Evolutionary conservation across 2,329 filamentous ascomycete species (phyloP), one percentile per base, ranked within the genome.

Genomic region (Dothiorella sarmentorum): DNA sequence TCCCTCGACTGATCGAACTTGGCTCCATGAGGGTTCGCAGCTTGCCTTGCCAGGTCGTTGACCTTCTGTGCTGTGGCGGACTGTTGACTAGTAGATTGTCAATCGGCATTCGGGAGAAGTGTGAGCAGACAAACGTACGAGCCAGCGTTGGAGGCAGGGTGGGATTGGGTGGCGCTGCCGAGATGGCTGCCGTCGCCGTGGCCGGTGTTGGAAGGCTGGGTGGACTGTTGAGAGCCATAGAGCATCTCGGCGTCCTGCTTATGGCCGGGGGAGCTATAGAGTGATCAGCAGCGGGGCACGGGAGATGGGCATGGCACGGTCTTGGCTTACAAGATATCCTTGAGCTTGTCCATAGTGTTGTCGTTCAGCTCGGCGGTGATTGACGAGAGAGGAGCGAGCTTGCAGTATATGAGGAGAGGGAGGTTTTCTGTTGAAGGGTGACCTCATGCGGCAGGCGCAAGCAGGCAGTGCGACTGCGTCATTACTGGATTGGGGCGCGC

Each of bases 341-440:
- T 78, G 58, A 78, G 64, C 68, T 76, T 76, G 59, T 78, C 71
- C 76, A 78, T 78, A 59, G 38, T 62, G 63, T n/a, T n/a, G n/a
- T n/a, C n/a, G n/a, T n/a, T n/a, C n/a, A n/a, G n/a, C n/a, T n/a
- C n/a, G 33, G 33, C 13, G 11, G 38, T 18, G 33, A 20, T 15
- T 31, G 35, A 40, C 13, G 33, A 10, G 13, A 22, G 52, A 26
- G n/a, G 37, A 20, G 33, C 13, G 49, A 29, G 7, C 13, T 17
- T 11, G 33, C 31, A 9, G 24, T 18, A 29, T 40, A 27, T 18
- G 49, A 52, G 29, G 29, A 43, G 37, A 13, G 20, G 18, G 13
- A 17, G 26, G 10, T 17, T 11, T 7, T 51, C 33, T 31, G 35
- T 24, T 38, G 40, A n/a, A 29, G n/a, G n/a, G 37, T 61, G 60